Base-by-base conservation (phyloP, 345 rosid species). In the rapeseed (Brassica napus) region DNA sequence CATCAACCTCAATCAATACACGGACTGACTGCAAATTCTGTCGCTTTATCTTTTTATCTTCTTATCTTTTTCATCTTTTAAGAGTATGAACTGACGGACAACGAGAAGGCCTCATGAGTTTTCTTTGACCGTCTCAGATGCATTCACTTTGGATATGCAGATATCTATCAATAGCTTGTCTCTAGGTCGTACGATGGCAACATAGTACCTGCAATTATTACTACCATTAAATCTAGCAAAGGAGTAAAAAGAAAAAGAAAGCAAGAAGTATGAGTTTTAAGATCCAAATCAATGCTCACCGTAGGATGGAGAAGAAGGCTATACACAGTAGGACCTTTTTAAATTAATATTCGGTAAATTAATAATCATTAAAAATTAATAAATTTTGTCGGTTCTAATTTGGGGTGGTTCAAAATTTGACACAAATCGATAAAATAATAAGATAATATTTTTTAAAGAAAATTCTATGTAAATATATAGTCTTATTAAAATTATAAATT, bases 111-210 rank as follows among this genome's bases (percentile, higher is more conserved):
- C 64, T 18, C 31, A 59, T 24, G 30, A 59, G 64, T 59, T 59
- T 23, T 59, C 62, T 58, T 10, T 59, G 31, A 59, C 64, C 64
- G 64, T 59, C 32, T 24, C 32, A 8, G 32, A 9, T 23, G 64
- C 64, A 23, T 59, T 59, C 64, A 59, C 64, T 59, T 59, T 59
- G 15, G 32, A 59, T 59, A 59, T 23, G 64, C 64, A 59, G 32
- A 59, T 59, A 23, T 24, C 62, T 59, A 24, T 59, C 64, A 59
- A 4, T 59, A 23, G 64, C 64, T 23, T 59, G 64, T 59, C 32
- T 24, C 6, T 24, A 59, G 31, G 14, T 59, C 31, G 64, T 59
- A 59, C 32, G 6, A 59, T 59, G 12, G 64, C 64, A 59, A 59
- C 32, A 59, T 23, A 59, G 64, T 59, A 59, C 31, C 10, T 59